Percentiles rank a stretch among this genome's conserved stretches.
These are phyloP conservation scores for Lactarius evosmus DNA, from an alignment of 768 basidiomycete genomes.

Conservation along the genomic window DNA sequence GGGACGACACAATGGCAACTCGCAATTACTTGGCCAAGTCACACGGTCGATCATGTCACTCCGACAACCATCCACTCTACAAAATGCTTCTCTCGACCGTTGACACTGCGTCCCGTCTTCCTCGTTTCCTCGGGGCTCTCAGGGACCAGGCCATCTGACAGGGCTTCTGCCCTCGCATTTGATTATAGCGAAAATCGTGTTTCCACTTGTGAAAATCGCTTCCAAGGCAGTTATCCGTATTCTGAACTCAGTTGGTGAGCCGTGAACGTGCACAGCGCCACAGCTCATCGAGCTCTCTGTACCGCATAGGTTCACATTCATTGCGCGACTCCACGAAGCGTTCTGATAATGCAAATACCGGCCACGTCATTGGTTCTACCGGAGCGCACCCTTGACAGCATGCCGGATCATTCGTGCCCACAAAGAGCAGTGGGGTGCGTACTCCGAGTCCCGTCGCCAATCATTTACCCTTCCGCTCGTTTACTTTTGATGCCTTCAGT, in stretches of 20 bases:
- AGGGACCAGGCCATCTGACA: conserved; percentile 39
- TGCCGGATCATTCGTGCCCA: conserved; percentile 71
- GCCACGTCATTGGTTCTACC: conserved; percentile 74
- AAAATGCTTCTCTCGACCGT: not conserved
- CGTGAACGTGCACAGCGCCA: conserved; percentile 75
- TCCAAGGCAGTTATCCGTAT: conserved; percentile 60
- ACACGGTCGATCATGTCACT: not conserved
- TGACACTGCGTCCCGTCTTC: conserved; percentile 22
- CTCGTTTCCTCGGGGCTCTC: not conserved
- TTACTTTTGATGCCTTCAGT: no score
- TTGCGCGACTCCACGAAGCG: not conserved
- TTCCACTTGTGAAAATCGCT: conserved; percentile 81
- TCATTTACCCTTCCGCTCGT: not conserved
- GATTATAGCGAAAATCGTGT: conserved; percentile 75
- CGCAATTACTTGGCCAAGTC: not conserved
- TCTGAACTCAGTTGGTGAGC: conserved; percentile 83
- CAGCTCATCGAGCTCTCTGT: conserved; percentile 72
- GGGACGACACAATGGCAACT: not conserved
- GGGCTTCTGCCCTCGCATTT: conserved; percentile 74
- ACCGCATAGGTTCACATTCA: conserved; percentile 50
- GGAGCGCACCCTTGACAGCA: conserved; percentile 78
- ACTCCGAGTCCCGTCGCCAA: conserved; percentile 31
- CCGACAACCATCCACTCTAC: not conserved
- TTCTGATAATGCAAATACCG: conserved; percentile 50
- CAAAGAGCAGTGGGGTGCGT: conserved; percentile 93